Conservation (phyloP, 805 yeast genomes). For the Ogataea nonfermentans region DNA sequence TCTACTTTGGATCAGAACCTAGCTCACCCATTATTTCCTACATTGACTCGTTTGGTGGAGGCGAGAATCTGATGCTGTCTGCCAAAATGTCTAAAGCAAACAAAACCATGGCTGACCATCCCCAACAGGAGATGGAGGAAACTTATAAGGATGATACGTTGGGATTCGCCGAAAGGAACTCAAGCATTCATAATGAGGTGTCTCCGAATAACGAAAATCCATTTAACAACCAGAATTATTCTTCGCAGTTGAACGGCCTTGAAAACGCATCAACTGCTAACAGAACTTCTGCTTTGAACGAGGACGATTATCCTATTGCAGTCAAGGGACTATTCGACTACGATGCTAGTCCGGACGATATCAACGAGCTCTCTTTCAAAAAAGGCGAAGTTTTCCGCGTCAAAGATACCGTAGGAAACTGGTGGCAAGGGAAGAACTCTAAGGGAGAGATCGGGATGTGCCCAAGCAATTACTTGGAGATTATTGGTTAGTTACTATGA, state of each 20-base stretch:
- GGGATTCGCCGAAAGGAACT: conserved; percentile 8
- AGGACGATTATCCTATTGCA: conserved; percentile 67
- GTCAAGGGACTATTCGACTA: conserved; percentile 87
- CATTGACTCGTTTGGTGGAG: conserved; percentile 76
- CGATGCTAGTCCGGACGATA: conserved; percentile 88
- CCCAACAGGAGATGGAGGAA: conserved; percentile 12
- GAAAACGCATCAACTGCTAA: conserved; percentile 33
- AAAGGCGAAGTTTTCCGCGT: conserved; percentile 92
- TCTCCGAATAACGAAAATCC: conserved; percentile 18
- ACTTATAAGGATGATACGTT: conserved; percentile 20
- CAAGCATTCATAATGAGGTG: conserved; percentile 4
- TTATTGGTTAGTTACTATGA: conserved; percentile 41
- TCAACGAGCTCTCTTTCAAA: conserved; percentile 84
- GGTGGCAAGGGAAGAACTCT: conserved; percentile 96
- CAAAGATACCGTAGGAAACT: conserved; percentile 89
- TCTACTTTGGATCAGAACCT: conserved; percentile 88
- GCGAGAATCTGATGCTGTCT: conserved; percentile 27
- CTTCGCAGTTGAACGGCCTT: conserved; percentile 39
- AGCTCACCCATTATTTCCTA: conserved; percentile 83
- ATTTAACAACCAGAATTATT: conserved; percentile 24
- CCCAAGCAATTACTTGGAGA: conserved; percentile 89
- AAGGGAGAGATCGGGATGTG: conserved; percentile 95
- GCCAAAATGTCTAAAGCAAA: conserved; percentile 17
- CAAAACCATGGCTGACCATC: conserved; percentile 7
- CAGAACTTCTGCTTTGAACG: conserved; percentile 15